Conservation (phyloP, 257 asterid genomes). For the Leptodermis oblonga region DNA sequence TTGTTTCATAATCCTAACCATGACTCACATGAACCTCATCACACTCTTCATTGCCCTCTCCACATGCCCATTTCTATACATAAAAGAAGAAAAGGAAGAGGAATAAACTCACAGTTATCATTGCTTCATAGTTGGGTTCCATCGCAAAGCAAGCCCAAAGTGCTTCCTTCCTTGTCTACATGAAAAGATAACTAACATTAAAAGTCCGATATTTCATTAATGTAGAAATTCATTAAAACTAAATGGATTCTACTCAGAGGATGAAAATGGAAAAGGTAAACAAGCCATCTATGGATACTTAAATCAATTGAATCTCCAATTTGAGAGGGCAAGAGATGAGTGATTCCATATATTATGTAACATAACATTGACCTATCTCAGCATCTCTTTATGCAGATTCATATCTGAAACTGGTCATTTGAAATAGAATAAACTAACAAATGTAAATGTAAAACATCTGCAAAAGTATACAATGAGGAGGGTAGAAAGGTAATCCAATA, state of each 20-base stretch:
- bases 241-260: background rate
- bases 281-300: background rate
- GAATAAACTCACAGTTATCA: slow-evolving; percentile 61
- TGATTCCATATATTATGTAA: background rate
- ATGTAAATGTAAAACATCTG: background rate
- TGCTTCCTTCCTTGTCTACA: slow-evolving; percentile 95
- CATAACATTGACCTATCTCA: background rate
- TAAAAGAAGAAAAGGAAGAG: slow-evolving; percentile 5
- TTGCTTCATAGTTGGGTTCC: slow-evolving; percentile 80
- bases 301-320: background rate
- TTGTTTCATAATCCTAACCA: too few relatives aligned
- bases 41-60: too few relatives aligned
- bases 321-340: background rate
- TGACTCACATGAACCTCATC: too few relatives aligned
- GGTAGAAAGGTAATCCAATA: background rate
- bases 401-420: background rate
- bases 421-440: background rate
- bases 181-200: slow-evolving; percentile 5
- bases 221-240: background rate
- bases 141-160: slow-evolving; percentile 98
- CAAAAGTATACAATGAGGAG: slow-evolving; percentile 8
- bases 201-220: background rate
- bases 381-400: background rate
- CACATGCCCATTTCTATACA: too few relatives aligned
- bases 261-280: background rate